These are phyloP conservation scores for Ammopiptanthus mongolicus DNA, from an alignment of 306 rosid species.

Conservation along the genomic window DNA sequence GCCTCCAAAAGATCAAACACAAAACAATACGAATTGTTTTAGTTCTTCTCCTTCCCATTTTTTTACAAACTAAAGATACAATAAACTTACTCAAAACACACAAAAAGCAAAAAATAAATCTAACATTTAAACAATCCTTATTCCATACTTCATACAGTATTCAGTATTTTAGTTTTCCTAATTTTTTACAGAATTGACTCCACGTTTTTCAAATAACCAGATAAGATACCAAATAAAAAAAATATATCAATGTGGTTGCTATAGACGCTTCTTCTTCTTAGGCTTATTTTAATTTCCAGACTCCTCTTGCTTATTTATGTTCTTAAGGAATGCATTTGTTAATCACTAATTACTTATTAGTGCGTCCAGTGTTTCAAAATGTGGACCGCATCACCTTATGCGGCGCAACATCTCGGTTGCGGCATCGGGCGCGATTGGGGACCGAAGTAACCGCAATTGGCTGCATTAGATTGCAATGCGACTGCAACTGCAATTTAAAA, in stretches of 20 bases:
- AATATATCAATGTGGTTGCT: background rate
- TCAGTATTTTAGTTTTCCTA: background rate
- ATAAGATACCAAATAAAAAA: background rate
- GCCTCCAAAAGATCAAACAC: background rate
- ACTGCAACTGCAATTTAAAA: too few relatives aligned
- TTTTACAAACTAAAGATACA: slow-evolving; percentile 6
- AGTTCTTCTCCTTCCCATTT: background rate
- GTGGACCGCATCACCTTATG: too few relatives aligned
- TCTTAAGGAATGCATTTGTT: background rate
- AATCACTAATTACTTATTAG: background rate
- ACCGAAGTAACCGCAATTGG: too few relatives aligned
- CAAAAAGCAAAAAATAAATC: background rate
- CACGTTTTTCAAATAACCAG: background rate
- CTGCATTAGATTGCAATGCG: too few relatives aligned
- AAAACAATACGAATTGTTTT: background rate
- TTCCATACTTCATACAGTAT: background rate
- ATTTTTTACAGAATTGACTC: background rate
- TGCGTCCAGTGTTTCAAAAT: too few relatives aligned
- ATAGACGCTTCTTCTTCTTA: background rate
- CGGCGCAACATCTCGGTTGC: too few relatives aligned
- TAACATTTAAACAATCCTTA: background rate
- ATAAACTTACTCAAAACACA: background rate
- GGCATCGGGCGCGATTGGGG: too few relatives aligned
- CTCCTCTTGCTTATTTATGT: background rate
- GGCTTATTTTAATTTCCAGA: background rate